These are phyloP conservation scores for Hanseniaspora guilliermondii DNA, from an alignment of 805 yeast species.

Conservation along the genomic window DNA sequence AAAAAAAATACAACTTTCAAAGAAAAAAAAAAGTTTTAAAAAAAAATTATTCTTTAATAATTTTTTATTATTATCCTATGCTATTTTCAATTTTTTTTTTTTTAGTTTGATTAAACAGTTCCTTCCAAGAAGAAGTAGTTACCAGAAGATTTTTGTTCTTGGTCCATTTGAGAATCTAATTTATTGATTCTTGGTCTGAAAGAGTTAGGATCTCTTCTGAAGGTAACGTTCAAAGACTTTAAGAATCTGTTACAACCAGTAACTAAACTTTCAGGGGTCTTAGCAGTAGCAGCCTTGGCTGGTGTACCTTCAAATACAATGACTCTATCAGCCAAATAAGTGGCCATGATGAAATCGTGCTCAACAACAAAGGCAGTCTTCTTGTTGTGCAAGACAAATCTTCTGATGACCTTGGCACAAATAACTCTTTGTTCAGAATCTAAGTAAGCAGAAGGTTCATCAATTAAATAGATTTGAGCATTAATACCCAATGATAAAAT, in stretches of 20 bases:
- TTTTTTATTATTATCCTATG: not conserved
- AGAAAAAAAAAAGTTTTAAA: not conserved
- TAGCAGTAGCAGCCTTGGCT: conserved; percentile 72
- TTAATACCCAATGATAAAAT: conserved; percentile 85
- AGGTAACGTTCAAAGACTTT: conserved; percentile 92
- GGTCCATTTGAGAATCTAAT: conserved; percentile 96
- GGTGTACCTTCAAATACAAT: conserved; percentile 97
- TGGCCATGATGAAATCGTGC: conserved; percentile 99
- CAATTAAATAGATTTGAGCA: conserved; percentile 93
- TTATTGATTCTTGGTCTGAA: conserved; percentile 98
- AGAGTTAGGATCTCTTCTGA: conserved; percentile 97
- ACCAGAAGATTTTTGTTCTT: conserved; percentile 85
- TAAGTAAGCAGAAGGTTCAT: conserved; percentile 97
- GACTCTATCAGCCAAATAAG: conserved; percentile 96
- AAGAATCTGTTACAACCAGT: conserved; percentile 96
- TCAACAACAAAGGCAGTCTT: conserved; percentile 98
- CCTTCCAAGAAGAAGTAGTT: conserved; percentile 92
- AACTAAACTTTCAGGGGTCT: conserved; percentile 79
- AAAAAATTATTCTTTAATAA: conserved; percentile 3
- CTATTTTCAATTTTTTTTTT: not conserved
- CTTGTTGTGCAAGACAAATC: conserved; percentile 89
- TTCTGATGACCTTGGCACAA: conserved; percentile 95
- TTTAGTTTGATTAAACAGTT: conserved; percentile 26
- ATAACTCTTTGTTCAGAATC: conserved; percentile 99
- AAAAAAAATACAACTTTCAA: not conserved